Base-by-base conservation (phyloP, 495 filamentous ascomycete species). In the Evansstolkia leycettana region DNA sequence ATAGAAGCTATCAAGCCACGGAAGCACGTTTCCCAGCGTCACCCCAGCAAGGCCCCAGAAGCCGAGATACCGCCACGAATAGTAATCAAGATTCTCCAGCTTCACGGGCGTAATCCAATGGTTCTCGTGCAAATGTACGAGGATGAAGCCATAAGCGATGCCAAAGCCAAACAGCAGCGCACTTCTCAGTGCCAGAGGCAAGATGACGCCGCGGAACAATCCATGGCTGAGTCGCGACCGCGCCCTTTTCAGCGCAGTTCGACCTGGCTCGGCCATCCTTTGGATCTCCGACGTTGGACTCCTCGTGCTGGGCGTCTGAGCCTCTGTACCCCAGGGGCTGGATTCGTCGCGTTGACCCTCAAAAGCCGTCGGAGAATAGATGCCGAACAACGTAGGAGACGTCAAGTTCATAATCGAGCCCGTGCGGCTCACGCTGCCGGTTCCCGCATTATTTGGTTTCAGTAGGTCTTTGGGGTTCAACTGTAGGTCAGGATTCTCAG, bases 391-490 rank as follows among this genome's bases (percentile, higher is more conserved):
- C 1, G 90, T 94, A 2, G 83, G 84, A 10, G 82, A 77, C 17
- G 87, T 94, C 34, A 96, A 71, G 52, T 94, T 93, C 46, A 89
- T 69, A 17, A 84, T 69, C 2, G 87, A 94, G 33, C 76, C 73
- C 18, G 78, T 80, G 35, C 82, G 73, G 51, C 69, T 76, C 28
- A 66, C 56, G 25, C 47, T 50, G 35, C 48, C 43, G 17, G 57
- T 48, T 28, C 48, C 50, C 15, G 46, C 41, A 17, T 57, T 48
- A 17, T 57, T 53, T 24, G 55, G 48, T 19, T 46, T 56, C 12
- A 63, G 47, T 1, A 31, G 14, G 13, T 42, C 39, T 18, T 9
- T 42, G 24, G 6, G 39, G 12, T 5, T 39, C 11, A 30, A 40
- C 31, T 19, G 28, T 42, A 52, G 44, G 11, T 61, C 56, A 14